These are phyloP conservation scores for Colletotrichum sublineola DNA, from an alignment of 2,329 filamentous ascomycete species.

Conservation along the genomic window DNA sequence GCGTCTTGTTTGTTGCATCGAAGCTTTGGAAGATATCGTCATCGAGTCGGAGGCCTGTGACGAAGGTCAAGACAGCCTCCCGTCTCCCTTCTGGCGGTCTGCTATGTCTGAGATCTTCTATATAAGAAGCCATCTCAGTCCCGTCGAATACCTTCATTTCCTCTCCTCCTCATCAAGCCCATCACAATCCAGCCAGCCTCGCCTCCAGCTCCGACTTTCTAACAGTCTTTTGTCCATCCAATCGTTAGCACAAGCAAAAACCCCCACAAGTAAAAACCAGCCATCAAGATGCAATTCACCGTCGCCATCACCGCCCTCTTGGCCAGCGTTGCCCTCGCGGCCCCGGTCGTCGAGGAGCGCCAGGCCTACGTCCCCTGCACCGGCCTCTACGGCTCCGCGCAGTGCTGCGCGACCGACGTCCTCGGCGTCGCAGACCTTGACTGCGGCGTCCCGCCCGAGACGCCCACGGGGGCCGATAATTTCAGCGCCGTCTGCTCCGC, in stretches of 20 bases:
- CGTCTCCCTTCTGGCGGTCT: not conserved
- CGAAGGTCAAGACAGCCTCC: conserved; percentile 29
- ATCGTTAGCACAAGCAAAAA: not conserved
- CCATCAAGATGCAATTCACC: conserved; percentile 41
- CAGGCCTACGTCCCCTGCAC: conserved; percentile 58
- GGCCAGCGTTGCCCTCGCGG: conserved; percentile 48
- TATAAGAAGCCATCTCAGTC: conserved; percentile 25
- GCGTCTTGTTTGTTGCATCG: conserved; percentile 2
- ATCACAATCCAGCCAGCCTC: conserved; percentile 15
- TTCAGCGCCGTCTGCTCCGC: conserved; percentile 62
- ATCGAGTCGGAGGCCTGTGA: conserved; percentile 30
- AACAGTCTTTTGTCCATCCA: not conserved
- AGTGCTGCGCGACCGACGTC: conserved; percentile 74
- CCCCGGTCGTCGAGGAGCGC: conserved; percentile 51
- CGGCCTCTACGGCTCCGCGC: conserved; percentile 58
- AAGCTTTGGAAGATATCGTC: conserved; percentile 19
- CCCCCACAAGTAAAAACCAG: not conserved
- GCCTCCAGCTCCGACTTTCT: not conserved
- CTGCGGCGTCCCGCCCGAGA: conserved; percentile 60
- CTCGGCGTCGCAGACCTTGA: conserved; percentile 69
- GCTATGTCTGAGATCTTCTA: conserved; percentile 7
- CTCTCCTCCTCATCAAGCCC: conserved; percentile 13
- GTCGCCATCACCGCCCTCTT: conserved; percentile 37
- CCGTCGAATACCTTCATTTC: not conserved
- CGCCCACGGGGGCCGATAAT: conserved; percentile 55